phyloP scores from a whole-genome alignment of 768 basidiomycete genomes.

The Russula olivacea region DNA sequence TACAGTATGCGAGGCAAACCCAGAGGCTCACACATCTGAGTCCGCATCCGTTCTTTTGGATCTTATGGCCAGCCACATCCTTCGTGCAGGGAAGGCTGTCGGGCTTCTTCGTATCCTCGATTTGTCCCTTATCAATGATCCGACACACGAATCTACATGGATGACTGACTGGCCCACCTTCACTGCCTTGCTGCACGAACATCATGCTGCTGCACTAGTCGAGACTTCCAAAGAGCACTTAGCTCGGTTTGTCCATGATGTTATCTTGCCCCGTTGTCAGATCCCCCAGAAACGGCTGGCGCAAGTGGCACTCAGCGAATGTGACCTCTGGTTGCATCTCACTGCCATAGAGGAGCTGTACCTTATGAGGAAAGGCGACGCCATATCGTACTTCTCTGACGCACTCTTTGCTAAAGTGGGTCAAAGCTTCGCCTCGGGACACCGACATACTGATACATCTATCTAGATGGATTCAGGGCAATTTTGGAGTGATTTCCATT shows the following conservation, averaged over 20 bases:
- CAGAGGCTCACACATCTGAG: constrained; percentile 29
- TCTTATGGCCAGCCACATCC: constrained; percentile 50
- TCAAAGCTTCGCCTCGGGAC: not conserved
- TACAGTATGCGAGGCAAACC: constrained; percentile 44
- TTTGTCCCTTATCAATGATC: constrained; percentile 10
- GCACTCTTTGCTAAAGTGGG: constrained; percentile 67
- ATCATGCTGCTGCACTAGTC: constrained; percentile 29
- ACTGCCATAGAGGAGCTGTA: constrained; percentile 60
- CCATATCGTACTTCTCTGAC: constrained; percentile 67
- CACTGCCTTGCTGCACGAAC: constrained; percentile 11
- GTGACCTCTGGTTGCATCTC: constrained; percentile 58
- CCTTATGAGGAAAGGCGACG: constrained; percentile 73
- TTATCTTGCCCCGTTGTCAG: constrained; percentile 51
- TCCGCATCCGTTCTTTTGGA: constrained; percentile 56
- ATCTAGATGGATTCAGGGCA: constrained; percentile 67
- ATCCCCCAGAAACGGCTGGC: constrained; percentile 47
- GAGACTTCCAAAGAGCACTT: constrained; percentile 58
- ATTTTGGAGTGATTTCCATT: constrained; percentile 76
- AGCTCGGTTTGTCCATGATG: constrained; percentile 57
- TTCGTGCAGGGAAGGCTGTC: constrained; percentile 69
- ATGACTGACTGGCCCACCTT: constrained; percentile 19
- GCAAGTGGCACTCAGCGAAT: constrained; percentile 59
- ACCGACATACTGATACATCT: not conserved
- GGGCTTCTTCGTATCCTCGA: constrained; percentile 65
- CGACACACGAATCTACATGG: constrained; percentile 1